A percentile compares a stretch with the other conserved stretches of the same genome.
Conservation (phyloP, 2,329 filamentous ascomycete genomes). For the Apiospora marii region DNA sequence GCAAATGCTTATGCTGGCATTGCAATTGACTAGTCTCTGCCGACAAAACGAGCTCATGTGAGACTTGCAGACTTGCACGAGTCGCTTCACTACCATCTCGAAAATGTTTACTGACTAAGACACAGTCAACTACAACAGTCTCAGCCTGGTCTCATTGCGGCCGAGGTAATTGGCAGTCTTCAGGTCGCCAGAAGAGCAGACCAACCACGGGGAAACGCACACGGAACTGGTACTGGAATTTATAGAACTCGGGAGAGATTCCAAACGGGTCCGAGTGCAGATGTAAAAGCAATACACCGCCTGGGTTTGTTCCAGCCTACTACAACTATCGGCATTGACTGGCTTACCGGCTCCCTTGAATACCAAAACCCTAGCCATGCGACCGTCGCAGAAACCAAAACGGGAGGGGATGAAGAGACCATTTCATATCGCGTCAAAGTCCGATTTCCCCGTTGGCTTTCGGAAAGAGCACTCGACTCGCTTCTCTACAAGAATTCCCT, state of each 20-base stretch:
- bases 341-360: background rate
- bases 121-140: background rate
- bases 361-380: background rate
- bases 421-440: background rate
- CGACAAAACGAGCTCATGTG: background rate
- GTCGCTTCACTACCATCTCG: background rate
- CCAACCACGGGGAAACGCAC: background rate
- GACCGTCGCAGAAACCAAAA: too few relatives aligned
- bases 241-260: fast-evolving
- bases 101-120: background rate
- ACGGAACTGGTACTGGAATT: too few relatives aligned
- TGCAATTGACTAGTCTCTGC: background rate
- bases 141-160: background rate
- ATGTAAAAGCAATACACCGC: fast-evolving
- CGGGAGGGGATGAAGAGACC: too few relatives aligned
- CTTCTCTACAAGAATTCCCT: background rate
- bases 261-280: fast-evolving
- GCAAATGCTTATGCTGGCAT: background rate
- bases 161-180: background rate
- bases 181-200: background rate
- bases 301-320: background rate
- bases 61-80: background rate
- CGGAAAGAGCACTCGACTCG: background rate
- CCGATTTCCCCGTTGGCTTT: background rate
- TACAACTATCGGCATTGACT: background rate